Base-by-base conservation (phyloP, 495 filamentous ascomycete genomes). In the Neurospora sp. region DNA sequence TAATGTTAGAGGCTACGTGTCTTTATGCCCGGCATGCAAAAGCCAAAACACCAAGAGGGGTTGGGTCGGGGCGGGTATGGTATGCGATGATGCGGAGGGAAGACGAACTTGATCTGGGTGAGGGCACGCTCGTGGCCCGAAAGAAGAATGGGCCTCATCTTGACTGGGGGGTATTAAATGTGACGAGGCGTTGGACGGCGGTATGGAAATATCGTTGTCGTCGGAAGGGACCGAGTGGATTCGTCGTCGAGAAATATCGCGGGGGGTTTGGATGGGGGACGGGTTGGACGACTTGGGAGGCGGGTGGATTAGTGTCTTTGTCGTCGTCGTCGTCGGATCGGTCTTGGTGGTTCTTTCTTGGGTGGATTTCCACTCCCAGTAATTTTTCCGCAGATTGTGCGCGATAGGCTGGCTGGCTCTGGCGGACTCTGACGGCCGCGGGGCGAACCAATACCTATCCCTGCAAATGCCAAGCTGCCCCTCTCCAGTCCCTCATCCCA, bases 111-210 rank as follows among this genome's bases (percentile, higher is more conserved):
- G 83, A 99, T 96, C 82, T 99, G 96, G 79, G 94, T 98, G 81
- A 99, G 88, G 83, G 96, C 94, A 85, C 96, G 94, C 88, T 98
- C 96, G 89, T 99, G 96, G 84, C 96, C 96, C 83, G 93, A 90
- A 76, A 99, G 85, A 76, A 99, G 87, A 82, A 98, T 96, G 78
- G 96, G 96, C 83, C 96, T 90, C 96, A 99, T 99, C 70, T 81
- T 87, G 78, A 75, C 73, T 74, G 72, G 69, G 22, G 27, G 22
- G 3, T 65, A 65, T 65, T 35, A 61, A 35, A 35, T 65, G 1
- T 61, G 22, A 61, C 53, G 53, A 65, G 22, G 48, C 27, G 53
- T 65, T 17, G 53, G 53, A 65, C 27, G 53, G 53, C 53, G 53
- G 53, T 65, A 35, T 35, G 53, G 27, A 65, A 65, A 48, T 20